Base-by-base conservation (phyloP, 1,284 basidiomycete genomes). In the Apiotrichum gamsii region DNA sequence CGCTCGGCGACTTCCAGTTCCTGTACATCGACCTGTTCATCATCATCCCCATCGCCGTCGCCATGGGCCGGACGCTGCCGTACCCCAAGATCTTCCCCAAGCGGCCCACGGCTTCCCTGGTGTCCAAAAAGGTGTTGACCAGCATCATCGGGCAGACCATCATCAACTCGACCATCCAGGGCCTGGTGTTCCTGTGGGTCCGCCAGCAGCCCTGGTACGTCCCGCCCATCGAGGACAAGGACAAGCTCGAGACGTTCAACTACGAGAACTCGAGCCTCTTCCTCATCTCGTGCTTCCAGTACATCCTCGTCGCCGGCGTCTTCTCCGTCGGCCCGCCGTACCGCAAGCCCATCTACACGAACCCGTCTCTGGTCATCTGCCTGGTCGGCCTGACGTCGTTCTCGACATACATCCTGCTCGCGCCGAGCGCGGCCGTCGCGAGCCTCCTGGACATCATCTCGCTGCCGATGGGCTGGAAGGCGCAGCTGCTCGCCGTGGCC, bases 241-340 rank as follows among this genome's bases (percentile, higher is more conserved):
- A 87, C 67, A 82, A 90, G 63, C 78, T 98, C 45, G 82, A 93
- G 58, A 85, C 89, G n/a, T 81, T 76, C 45, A 98, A 95, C 68
- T 93, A 81, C 58, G 95, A 98, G 70, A 98, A 99, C 71, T 85
- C 94, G 8, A 81, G 81, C 8, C 73, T 99, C 47, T 99, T 98
- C 75, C 74, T 97, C 58, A 78, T 97, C 41, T 96, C 93, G 3
- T 94, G 89, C 55, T 98, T 97, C 81, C 95, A 98, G 74, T 99
- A 99, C 72, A 89, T 98, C 58, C 77, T 97, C 33, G 89, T 96
- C 8, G 94, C 93, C 11, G 91, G 85, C 1, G 89, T 97, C 0
- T 99, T 98, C 75, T 93, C 87, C 67, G 96, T 97, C 57, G 95
- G 95, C 0, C 91, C 93, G 11, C 95, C 95, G 2, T 98, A 94